Evolutionary conservation across 169 alveolate genomes (phyloP).

Genomic region (Plasmodium billcollinsi): DNA sequence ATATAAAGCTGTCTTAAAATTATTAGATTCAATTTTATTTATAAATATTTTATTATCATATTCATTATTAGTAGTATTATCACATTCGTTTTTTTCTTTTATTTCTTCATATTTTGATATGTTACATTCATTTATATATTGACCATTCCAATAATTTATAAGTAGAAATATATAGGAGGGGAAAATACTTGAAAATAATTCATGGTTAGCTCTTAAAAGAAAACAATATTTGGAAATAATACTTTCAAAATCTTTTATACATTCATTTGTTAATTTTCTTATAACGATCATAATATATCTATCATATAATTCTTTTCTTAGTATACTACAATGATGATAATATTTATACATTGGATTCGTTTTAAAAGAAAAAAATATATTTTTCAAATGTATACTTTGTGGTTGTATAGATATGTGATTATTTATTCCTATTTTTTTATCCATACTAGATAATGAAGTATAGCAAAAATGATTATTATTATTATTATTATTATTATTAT

Average conservation of each 20-base stretch:
- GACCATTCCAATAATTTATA: constrained; percentile 60
- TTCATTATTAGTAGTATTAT: background rate
- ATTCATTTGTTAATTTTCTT: constrained; percentile 36
- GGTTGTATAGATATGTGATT: too few species aligned
- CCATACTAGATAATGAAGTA: too few species aligned
- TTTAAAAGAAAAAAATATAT: constrained; percentile 26
- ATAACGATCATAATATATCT: constrained; percentile 72
- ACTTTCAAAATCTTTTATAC: constrained; percentile 8
- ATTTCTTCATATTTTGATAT: background rate
- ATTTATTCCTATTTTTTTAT: too few species aligned
- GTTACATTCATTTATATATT: background rate
- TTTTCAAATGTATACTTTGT: background rate
- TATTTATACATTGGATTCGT: constrained; percentile 66
- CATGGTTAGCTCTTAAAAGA: constrained; percentile 65
- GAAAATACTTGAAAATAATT: constrained; percentile 50
- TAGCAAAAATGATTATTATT: too few species aligned
- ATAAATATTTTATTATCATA: background rate
- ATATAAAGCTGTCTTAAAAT: constrained; percentile 5
- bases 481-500: too few species aligned
- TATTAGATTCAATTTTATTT: background rate
- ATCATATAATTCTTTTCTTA: constrained; percentile 65
- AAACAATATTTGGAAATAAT: constrained; percentile 35
- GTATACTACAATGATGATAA: constrained; percentile 64
- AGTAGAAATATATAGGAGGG: constrained; percentile 53
- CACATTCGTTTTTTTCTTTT: background rate